Percentiles rank a stretch among this genome's conserved stretches.
Conservation (phyloP, 192 early-diverging fungal species). For the Kickxella alabastrina region DNA sequence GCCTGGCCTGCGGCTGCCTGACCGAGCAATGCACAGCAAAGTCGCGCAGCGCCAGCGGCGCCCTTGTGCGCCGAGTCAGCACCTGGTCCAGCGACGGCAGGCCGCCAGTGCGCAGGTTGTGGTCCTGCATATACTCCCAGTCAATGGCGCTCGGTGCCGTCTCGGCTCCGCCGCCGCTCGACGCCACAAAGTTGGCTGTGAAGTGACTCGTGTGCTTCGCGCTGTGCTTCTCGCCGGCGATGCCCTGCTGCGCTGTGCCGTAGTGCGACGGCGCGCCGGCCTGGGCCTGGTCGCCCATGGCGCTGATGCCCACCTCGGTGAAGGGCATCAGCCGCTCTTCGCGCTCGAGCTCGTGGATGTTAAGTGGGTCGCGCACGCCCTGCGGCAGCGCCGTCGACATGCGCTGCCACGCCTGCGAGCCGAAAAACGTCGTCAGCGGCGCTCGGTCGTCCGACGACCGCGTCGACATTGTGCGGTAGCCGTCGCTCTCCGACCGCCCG, state of each 20-base stretch:
- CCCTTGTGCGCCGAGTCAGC: slow-evolving; percentile 41
- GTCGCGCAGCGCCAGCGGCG: slow-evolving; percentile 48
- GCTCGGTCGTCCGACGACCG: slow-evolving; percentile 42
- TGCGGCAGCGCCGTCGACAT: slow-evolving; percentile 38
- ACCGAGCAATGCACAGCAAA: slow-evolving; percentile 53
- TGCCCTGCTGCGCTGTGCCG: not conserved
- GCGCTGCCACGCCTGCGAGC: slow-evolving; percentile 36
- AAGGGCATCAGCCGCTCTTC: slow-evolving; percentile 50
- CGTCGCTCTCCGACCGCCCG: slow-evolving; percentile 39
- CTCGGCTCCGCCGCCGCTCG: not conserved
- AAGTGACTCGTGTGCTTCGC: not conserved
- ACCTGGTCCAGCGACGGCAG: slow-evolving; percentile 54
- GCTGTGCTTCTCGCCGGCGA: not conserved
- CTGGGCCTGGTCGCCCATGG: not conserved
- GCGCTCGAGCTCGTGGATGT: slow-evolving; percentile 52
- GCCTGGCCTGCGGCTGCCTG: slow-evolving; percentile 50
- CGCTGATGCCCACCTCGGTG: slow-evolving; percentile 38
- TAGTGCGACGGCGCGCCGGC: not conserved
- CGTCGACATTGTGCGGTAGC: slow-evolving; percentile 18
- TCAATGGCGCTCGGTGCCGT: slow-evolving; percentile 11
- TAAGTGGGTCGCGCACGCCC: slow-evolving; percentile 47
- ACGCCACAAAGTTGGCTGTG: not conserved
- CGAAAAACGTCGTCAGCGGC: slow-evolving; percentile 42
- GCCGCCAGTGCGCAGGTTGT: slow-evolving; percentile 49
- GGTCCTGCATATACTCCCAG: slow-evolving; percentile 54